These are phyloP conservation scores for Ambrosiella xylebori DNA, from an alignment of 2,329 filamentous ascomycete species.

Conservation along the genomic window DNA sequence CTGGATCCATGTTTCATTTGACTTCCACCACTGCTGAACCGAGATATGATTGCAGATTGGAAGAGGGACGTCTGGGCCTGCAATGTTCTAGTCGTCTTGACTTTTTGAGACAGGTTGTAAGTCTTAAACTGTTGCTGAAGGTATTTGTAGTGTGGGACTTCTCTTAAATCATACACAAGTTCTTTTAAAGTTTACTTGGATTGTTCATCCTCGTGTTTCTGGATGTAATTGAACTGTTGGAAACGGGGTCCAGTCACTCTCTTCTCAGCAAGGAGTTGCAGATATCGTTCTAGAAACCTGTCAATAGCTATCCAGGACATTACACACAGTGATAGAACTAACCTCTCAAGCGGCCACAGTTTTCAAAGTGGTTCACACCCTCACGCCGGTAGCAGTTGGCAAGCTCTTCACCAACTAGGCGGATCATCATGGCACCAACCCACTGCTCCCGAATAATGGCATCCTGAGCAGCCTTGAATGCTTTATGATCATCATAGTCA, in stretches of 20 bases:
- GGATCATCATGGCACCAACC: conserved; percentile 79
- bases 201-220: conserved; percentile 27
- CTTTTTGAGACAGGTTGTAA: not conserved
- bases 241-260: conserved; percentile 68
- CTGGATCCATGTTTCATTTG: no score
- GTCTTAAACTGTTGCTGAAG: not conserved
- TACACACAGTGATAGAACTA: conserved; percentile 22
- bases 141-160: no score
- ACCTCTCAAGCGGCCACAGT: conserved; percentile 71
- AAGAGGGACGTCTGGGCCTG: conserved; percentile 11
- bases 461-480: conserved; percentile 69
- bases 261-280: conserved; percentile 58
- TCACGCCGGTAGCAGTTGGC: conserved; percentile 72
- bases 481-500: conserved; percentile 67
- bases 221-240: conserved; percentile 59
- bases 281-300: conserved; percentile 49
- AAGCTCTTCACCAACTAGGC: conserved; percentile 66
- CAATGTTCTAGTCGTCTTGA: conserved; percentile 1
- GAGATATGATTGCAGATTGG: not conserved
- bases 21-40: no score
- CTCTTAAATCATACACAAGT: not conserved
- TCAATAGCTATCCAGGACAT: conserved; percentile 4
- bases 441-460: conserved; percentile 72
- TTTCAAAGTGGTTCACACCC: conserved; percentile 77
- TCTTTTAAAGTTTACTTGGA: not conserved